phyloP scores from a whole-genome alignment of 2,329 filamentous ascomycete genomes.

The Hypoxylon sp. region DNA sequence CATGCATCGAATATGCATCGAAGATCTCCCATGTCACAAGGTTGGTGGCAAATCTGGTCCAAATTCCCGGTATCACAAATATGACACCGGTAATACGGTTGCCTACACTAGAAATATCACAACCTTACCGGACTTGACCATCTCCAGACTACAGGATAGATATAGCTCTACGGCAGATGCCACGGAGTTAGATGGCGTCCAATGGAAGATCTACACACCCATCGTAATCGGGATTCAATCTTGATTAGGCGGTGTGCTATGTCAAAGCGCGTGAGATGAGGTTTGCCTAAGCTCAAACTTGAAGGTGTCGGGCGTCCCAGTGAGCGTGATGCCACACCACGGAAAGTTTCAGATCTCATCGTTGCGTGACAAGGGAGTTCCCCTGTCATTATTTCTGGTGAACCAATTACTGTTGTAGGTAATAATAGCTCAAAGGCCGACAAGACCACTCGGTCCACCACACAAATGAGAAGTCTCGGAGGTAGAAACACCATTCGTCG shows the following conservation, averaged over 20 bases:
- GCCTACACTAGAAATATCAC: not conserved
- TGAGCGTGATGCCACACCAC: constrained; percentile 10
- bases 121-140: not conserved
- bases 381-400: constrained; percentile 8
- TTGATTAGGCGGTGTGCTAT: constrained; percentile 24
- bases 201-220: not conserved
- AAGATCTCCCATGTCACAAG: constrained; percentile 19
- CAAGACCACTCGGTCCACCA: constrained; percentile 1
- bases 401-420: constrained; percentile 17
- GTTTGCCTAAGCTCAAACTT: constrained; percentile 15
- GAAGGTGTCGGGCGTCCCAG: not conserved
- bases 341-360: constrained; percentile 25
- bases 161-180: constrained; percentile 4
- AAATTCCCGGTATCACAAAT: constrained; percentile 11
- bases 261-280: constrained; percentile 20
- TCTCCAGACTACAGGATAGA: not conserved
- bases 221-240: constrained; percentile 19
- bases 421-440: constrained; percentile 19
- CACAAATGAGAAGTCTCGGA: constrained; percentile 5
- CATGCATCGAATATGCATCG: constrained; percentile 26
- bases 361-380: constrained; percentile 4
- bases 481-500: constrained; percentile 5
- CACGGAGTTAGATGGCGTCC: not conserved
- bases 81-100: constrained; percentile 10
- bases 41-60: constrained; percentile 22